A percentile compares a stretch with the other conserved stretches of the same genome.
Conservation (phyloP, 116 monocot species). For the Posidonia oceanica region DNA sequence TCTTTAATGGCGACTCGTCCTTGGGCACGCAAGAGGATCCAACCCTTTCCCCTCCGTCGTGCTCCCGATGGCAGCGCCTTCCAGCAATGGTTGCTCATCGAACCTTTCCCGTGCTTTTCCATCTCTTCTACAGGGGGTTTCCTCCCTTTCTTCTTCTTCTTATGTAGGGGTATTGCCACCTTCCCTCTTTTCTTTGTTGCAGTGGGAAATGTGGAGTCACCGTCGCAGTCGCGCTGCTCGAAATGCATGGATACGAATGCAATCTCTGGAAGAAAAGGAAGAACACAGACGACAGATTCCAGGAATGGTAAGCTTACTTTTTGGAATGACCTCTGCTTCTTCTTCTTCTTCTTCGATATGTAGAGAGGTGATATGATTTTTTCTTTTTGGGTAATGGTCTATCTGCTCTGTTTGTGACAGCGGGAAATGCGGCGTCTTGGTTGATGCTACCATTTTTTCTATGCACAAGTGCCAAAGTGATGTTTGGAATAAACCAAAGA, state of each 20-base stretch:
- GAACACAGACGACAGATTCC: not conserved
- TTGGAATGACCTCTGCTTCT: not conserved
- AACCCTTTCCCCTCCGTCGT: slow-evolving; percentile 10
- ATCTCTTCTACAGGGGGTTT: not conserved
- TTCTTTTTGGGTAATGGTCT: not conserved
- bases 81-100: slow-evolving; percentile 14
- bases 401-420: not conserved
- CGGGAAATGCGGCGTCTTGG: not conserved
- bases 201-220: slow-evolving; percentile 16
- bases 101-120: not conserved
- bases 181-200: not conserved
- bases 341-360: not conserved
- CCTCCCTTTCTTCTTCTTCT: not conserved
- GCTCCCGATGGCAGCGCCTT: slow-evolving; percentile 31
- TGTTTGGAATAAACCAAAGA: not conserved
- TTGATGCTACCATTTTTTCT: not conserved
- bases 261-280: not conserved
- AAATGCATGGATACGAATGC: slow-evolving; percentile 25
- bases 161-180: not conserved
- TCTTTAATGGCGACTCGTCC: not conserved
- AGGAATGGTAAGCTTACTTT: not conserved
- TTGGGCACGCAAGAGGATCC: slow-evolving; percentile 10
- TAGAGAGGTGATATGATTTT: not conserved
- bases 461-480: not conserved
- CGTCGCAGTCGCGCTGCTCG: slow-evolving; percentile 19